Evolutionary conservation across 345 rosid species (phyloP), one percentile per base, ranked within the genome.

Genomic region (Citrus medica): DNA sequence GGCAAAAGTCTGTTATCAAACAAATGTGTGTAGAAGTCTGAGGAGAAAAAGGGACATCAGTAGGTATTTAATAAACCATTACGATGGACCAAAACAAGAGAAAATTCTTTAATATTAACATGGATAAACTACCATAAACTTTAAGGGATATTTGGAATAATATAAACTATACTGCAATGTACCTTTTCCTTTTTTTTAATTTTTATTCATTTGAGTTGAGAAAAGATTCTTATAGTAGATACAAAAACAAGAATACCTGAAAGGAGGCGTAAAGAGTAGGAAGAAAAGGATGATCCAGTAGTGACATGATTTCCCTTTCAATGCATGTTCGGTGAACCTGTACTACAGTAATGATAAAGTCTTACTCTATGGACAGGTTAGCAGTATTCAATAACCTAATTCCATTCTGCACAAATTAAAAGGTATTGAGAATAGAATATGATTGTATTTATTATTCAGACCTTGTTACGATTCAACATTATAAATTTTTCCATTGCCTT

Each of bases 11-110:
- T 59, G 99, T 96, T 77, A 96, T 94, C 85, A 96, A 88, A 86
- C 97, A 96, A 76, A 94, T 92, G 42, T 96, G 99, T 53, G 98
- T 92, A 76, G 97, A 80, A 76, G 98, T 96, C 99, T 96, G 94
- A 46, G 53, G 75, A 83, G 76, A 83, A n/a, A 70, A 82, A 75
- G 40, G 83, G 64, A 82, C 19, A 69, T 81, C 62, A 81, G 70
- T 62, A 69, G 25, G 32, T 19, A 51, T 58, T 61, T 12, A 72
- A 22, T 42, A 48, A 24, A 64, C 32, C 74, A 48, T 74, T 42
- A 55, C 30, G 59, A 69, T 12, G 19, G 63, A 79, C 21, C 21
- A 78, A 75, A 32, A 28, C 35, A 72, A 67, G 38, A 68, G 25
- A 53, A 65, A 70, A 30, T 32, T 71, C 46, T 61, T 59, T 17